These are phyloP conservation scores for Floccularia luteovirens DNA, from an alignment of 768 basidiomycete species.

Conservation along the genomic window DNA sequence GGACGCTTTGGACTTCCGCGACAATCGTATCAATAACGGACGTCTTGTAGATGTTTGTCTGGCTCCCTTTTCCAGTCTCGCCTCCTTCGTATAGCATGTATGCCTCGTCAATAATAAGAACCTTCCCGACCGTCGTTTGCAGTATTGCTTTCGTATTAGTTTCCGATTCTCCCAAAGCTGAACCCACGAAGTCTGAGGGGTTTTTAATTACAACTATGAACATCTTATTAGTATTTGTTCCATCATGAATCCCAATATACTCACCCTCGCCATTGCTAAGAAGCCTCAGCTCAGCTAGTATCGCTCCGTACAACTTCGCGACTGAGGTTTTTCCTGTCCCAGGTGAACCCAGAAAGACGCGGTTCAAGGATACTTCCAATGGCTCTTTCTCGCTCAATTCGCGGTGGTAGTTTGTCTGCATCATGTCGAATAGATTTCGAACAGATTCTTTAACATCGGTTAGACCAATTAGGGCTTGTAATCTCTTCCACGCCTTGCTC, in stretches of 20 bases:
- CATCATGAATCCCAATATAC: constrained; percentile 1
- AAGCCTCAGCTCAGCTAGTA: constrained; percentile 52
- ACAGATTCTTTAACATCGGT: constrained; percentile 48
- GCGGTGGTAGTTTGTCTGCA: constrained; percentile 49
- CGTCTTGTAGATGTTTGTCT: constrained; percentile 48
- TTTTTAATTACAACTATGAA: constrained; percentile 54
- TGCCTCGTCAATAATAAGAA: constrained; percentile 71
- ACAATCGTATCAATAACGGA: constrained; percentile 71
- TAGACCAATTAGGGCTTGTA: constrained; percentile 50
- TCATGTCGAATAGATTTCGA: constrained; percentile 32
- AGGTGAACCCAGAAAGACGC: constrained; percentile 59
- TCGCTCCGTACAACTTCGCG: constrained; percentile 57
- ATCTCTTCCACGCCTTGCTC: constrained; percentile 41
- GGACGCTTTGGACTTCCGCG: constrained; percentile 62
- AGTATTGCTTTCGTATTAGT: constrained; percentile 58
- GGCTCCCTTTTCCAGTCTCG: constrained; percentile 16
- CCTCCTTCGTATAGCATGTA: constrained; percentile 57
- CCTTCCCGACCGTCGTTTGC: constrained; percentile 51
- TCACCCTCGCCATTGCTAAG: constrained; percentile 69
- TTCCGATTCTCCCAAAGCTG: constrained; percentile 52
- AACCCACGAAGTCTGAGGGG: constrained; percentile 63
- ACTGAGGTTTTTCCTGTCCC: constrained; percentile 72
- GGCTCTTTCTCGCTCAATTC: constrained; percentile 52
- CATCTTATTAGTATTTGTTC: not conserved
- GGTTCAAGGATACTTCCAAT: constrained; percentile 48